Evolutionary conservation across 176 grass and related monocot genomes (phyloP), one percentile per base, ranked within the genome.

Genomic region (Urochloa ruziziensis): DNA sequence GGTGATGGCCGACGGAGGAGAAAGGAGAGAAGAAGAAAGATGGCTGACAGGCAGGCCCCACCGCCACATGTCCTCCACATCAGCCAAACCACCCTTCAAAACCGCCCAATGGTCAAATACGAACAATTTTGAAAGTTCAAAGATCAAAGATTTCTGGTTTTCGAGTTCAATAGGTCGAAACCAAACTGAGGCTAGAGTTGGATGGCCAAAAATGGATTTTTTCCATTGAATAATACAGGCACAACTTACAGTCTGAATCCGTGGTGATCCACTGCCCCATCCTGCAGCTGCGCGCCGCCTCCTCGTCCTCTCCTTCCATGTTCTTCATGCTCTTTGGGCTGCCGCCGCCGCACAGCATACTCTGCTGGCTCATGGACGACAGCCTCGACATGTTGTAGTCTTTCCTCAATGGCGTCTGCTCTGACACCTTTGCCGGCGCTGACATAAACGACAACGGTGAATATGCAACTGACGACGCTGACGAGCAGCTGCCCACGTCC

Each of bases 241-340:
- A 53, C 14, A 30, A 56, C 88, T 90, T 36, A 90, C 88, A 90
- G 66, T 90, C 88, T 59, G 88, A 90, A 52, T 90, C 88, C 0
- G 88, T 90, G 84, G 84, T 90, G 66, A 90, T 90, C 88, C 88
- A 90, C 35, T 90, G 88, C 63, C 63, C 88, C 44, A 43, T 76
- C 84, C 73, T 83, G 69, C 40, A 48, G 27, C 79, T 70, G 80
- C 73, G 43, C 13, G 39, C 25, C 13, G 24, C 49, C 59, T 23
- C 23, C 58, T 23, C 23, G 32, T 21, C 62, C 4, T 79, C 77
- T 64, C 29, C 78, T 35, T 37, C 32, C 62, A 52, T 35, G 61
- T 65, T 52, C 77, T 80, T 35, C 54, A 42, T 28, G 53, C 74
- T 24, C 32, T 3, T 62, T 23, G 56, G 40, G 84, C 48, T 54